A percentile compares a stretch with the other conserved stretches of the same genome.
These are phyloP conservation scores for Tuber calosporum DNA, from an alignment of 495 filamentous ascomycete species.

Conservation along the genomic window DNA sequence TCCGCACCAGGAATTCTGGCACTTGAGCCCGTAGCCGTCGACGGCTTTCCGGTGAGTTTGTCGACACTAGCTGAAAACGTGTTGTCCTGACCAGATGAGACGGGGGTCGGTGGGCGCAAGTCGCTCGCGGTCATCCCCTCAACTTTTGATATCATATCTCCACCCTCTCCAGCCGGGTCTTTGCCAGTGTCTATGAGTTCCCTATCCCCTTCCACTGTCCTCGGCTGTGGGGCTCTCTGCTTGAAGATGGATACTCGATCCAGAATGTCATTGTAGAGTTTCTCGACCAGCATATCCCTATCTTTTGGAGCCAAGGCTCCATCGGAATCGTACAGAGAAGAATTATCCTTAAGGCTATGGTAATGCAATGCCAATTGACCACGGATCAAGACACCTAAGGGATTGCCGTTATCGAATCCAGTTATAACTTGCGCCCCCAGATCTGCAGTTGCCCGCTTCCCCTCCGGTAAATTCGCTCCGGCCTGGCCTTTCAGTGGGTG, in stretches of 20 bases:
- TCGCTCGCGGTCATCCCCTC: slow-evolving; percentile 48
- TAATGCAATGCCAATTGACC: slow-evolving; percentile 85
- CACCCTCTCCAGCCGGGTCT: slow-evolving; percentile 64
- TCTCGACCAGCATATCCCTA: slow-evolving; percentile 77
- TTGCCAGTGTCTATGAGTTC: slow-evolving; percentile 74
- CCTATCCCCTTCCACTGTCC: slow-evolving; percentile 75
- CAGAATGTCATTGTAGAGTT: slow-evolving; percentile 85
- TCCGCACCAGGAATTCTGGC: slow-evolving; percentile 46
- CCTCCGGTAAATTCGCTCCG: slow-evolving; percentile 48
- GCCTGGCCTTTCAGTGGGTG: slow-evolving; percentile 62
- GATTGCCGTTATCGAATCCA: slow-evolving; percentile 92
- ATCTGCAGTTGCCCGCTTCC: slow-evolving; percentile 70
- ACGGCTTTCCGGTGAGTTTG: slow-evolving; percentile 42
- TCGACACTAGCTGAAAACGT: slow-evolving; percentile 43
- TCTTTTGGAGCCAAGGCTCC: slow-evolving; percentile 69
- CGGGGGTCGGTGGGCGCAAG: slow-evolving; percentile 21
- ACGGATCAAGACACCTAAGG: slow-evolving; percentile 78
- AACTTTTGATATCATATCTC: slow-evolving; percentile 62
- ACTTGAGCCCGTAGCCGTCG: slow-evolving; percentile 44
- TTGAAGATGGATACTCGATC: slow-evolving; percentile 86
- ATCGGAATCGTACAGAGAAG: slow-evolving; percentile 82
- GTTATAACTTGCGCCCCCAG: slow-evolving; percentile 97
- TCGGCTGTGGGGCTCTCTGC: slow-evolving; percentile 58
- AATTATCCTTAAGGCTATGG: slow-evolving; percentile 73
- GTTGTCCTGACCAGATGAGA: slow-evolving; percentile 14